Conservation (phyloP, 1,139 yeast species). For the Diutina scorzettiae region DNA sequence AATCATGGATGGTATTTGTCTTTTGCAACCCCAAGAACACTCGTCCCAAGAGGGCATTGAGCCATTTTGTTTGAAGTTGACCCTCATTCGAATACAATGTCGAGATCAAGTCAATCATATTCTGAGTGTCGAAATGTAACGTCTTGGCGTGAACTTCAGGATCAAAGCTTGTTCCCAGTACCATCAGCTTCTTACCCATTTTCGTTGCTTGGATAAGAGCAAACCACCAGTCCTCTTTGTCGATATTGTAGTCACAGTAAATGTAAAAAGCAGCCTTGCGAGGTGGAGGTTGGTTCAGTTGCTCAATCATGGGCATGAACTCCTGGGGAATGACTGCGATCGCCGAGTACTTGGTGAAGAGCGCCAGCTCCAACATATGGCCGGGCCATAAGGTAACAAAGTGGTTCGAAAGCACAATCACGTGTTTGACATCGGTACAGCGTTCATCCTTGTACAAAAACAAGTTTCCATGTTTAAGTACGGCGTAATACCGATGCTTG, state of each 20-base stretch:
- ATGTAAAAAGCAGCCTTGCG: constrained; percentile 54
- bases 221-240: constrained; percentile 90
- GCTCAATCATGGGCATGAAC: constrained; percentile 2
- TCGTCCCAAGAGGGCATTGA: constrained; percentile 78
- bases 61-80: constrained; percentile 77
- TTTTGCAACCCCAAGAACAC: constrained; percentile 64
- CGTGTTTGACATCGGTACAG: constrained; percentile 61
- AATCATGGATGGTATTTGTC: constrained; percentile 51
- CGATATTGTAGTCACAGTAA: constrained; percentile 64
- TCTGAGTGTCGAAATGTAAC: constrained; percentile 56
- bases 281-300: constrained; percentile 12
- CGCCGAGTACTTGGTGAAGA: constrained; percentile 71
- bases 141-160: constrained; percentile 52
- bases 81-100: constrained; percentile 73
- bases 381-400: constrained; percentile 85
- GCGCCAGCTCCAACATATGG: constrained; percentile 52
- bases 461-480: constrained; percentile 73
- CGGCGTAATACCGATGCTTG: constrained; percentile 58
- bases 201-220: constrained; percentile 69
- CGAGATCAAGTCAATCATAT: constrained; percentile 64
- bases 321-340: constrained; percentile 43
- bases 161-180: constrained; percentile 11
- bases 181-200: constrained; percentile 19
- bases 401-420: constrained; percentile 60
- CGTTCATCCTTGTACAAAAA: constrained; percentile 66